Evolutionary conservation across 2,329 filamentous ascomycete genomes (phyloP), one percentile per base, ranked within the genome.

Genomic region (Curvularia verruculosa): DNA sequence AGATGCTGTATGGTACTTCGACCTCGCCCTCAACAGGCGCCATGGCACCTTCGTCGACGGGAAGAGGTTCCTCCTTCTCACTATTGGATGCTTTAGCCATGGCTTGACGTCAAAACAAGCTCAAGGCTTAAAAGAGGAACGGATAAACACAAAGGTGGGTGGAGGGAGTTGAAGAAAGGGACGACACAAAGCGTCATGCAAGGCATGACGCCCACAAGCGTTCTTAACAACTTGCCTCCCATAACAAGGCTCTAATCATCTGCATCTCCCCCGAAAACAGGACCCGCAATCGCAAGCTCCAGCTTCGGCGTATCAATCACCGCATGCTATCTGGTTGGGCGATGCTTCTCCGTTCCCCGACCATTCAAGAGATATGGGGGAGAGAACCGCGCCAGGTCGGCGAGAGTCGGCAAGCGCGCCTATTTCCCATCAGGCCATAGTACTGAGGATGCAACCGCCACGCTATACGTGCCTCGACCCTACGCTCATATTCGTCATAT

Each of bases 1-100:
- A 72, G 34, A 72, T 67, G 24, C 69, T 72, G 49, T 72, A 71
- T n/a, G 67, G 63, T 18, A 57, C 60, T 37, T 66, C 56, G 15
- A 63, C 60, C 29, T 60, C 56, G 26, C 61, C 61, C 51, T 60
- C 49, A 28, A 59, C 54, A 18, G 67, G 54, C 9, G 59, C 26
- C 29, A 59, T n/a, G 28, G 49, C 53, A 28, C 43, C 63, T 29
- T 62, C 63, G 9, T 64, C 56, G 26, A 49, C 53, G 6, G 50
- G 52, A 18, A 40, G 37, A 7, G 45, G 45, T 44, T 68, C 63
- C 43, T 58, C 57, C 49, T 67, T 66, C 37, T 61, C 51, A 1
- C 63, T 56, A 13, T 51, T 40, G 37, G 47, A 37, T n/a, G 36
- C 24, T 19, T 19, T 18, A 24, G 58, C 52, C 58, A 63, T 63